Evolutionary conservation across 148 eudicot genomes (phyloP).

Genomic region (Bassia scoparia): DNA sequence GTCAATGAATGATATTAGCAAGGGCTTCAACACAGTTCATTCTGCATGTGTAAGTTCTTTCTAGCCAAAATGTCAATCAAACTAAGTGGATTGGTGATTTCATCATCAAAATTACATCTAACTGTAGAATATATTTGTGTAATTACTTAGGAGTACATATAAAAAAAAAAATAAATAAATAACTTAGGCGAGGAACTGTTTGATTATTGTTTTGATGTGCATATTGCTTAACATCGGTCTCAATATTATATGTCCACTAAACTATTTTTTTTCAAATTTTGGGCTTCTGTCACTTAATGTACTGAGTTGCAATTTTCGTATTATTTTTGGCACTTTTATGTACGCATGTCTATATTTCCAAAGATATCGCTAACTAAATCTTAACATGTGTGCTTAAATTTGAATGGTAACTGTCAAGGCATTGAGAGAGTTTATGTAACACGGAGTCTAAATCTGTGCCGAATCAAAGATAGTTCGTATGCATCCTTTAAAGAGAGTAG

Average conservation of each 20-base stretch:
- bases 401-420: too few species aligned
- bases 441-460: too few species aligned
- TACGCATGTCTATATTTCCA: not conserved
- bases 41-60: slow-evolving; percentile 5
- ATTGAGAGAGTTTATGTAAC: not conserved
- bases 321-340: not conserved
- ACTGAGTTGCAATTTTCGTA: not conserved
- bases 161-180: too few species aligned
- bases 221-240: too few species aligned
- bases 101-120: not conserved
- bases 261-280: too few species aligned
- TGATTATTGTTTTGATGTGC: too few species aligned
- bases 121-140: not conserved
- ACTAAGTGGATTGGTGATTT: too few species aligned
- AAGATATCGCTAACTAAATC: not conserved
- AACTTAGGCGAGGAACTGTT: too few species aligned
- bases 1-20: not conserved
- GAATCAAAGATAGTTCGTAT: not conserved
- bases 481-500: not conserved
- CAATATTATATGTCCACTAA: not conserved
- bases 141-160: too few species aligned
- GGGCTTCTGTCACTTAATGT: too few species aligned
- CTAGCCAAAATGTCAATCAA: too few species aligned
- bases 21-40: not conserved
- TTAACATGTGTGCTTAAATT: not conserved